Percentiles rank a stretch among this genome's conserved stretches.
These are phyloP conservation scores for Aphanoascus verrucosus DNA, from an alignment of 2,329 filamentous ascomycete genomes.

Conservation along the genomic window DNA sequence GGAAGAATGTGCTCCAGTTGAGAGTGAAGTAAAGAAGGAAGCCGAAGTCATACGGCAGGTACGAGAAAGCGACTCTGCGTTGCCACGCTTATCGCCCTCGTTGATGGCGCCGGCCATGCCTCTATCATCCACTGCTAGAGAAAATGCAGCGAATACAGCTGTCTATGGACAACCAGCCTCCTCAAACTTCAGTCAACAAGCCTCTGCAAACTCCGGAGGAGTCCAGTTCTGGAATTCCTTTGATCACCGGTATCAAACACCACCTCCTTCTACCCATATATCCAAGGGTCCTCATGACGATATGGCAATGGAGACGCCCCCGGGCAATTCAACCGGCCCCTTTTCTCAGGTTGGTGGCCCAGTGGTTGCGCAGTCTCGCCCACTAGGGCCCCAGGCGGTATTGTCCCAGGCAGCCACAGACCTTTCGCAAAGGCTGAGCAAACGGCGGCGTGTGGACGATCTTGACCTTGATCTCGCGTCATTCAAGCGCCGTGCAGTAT, in stretches of 20 bases:
- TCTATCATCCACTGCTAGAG: constrained; percentile 13
- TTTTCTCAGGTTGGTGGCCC: background rate
- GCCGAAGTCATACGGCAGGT: constrained; percentile 94
- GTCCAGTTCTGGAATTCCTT: constrained; percentile 71
- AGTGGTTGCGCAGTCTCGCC: constrained; percentile 16
- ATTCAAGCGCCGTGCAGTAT: constrained; percentile 86
- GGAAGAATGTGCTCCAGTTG: constrained; percentile 78
- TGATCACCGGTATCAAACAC: constrained; percentile 56
- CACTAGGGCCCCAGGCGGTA: constrained; percentile 14
- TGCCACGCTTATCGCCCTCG: constrained; percentile 37
- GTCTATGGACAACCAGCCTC: constrained; percentile 37
- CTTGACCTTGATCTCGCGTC: constrained; percentile 70
- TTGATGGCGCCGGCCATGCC: constrained; percentile 32
- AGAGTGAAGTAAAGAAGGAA: constrained; percentile 80
- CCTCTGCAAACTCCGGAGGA: constrained; percentile 59
- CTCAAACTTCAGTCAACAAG: constrained; percentile 64
- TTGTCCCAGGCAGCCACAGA: constrained; percentile 11
- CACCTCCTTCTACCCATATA: constrained; percentile 43
- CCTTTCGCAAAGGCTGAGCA: constrained; percentile 24
- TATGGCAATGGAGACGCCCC: constrained; percentile 32
- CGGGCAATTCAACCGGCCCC: constrained; percentile 21
- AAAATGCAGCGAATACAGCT: constrained; percentile 21
- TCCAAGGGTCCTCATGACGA: constrained; percentile 29
- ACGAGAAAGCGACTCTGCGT: constrained; percentile 69
- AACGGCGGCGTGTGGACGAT: constrained; percentile 74